Conservation (phyloP, 257 asterid genomes). For the Craterostigma plantagineum region DNA sequence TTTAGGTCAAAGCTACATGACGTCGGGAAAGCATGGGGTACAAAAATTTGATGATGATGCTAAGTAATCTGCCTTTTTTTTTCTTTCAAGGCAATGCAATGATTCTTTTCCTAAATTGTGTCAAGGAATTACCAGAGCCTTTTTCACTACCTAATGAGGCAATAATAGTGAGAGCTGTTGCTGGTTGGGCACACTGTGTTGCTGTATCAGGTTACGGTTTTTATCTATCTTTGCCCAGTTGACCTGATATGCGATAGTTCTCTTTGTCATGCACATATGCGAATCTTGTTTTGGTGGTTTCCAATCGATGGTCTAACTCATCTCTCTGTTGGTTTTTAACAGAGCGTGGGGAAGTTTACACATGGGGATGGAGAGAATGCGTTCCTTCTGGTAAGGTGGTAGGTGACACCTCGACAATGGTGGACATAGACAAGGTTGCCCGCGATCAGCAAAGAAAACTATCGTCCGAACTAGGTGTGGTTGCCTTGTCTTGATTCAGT, state of each 20-base stretch:
- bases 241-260: too few relatives aligned
- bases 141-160: slow-evolving; percentile 79
- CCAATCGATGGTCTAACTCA: too few relatives aligned
- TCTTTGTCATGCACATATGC: too few relatives aligned
- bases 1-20: slow-evolving; percentile 84
- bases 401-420: slow-evolving; percentile 38
- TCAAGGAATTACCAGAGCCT: slow-evolving; percentile 97
- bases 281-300: too few relatives aligned
- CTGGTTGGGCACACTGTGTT: slow-evolving; percentile 96
- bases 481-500: slow-evolving; percentile 11
- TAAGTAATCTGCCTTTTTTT: slow-evolving; percentile 3
- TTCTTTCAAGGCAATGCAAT: slow-evolving; percentile 13
- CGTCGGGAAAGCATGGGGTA: slow-evolving; percentile 99
- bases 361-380: slow-evolving; percentile 99
- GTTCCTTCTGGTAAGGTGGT: slow-evolving; percentile 74
- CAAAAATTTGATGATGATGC: slow-evolving; percentile 5
- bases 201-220: slow-evolving; percentile 56
- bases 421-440: slow-evolving; percentile 39
- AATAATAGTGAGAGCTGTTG: slow-evolving; percentile 48
- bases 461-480: slow-evolving; percentile 49
- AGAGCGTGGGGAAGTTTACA: slow-evolving; percentile 74
- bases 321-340: slow-evolving; percentile 16
- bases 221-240: neutral
- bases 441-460: slow-evolving; percentile 32
- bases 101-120: slow-evolving; percentile 19